A percentile compares a stretch with the other conserved stretches of the same genome.
phyloP scores from a whole-genome alignment of 1,284 basidiomycete species.

The Malassezia sympodialis region DNA sequence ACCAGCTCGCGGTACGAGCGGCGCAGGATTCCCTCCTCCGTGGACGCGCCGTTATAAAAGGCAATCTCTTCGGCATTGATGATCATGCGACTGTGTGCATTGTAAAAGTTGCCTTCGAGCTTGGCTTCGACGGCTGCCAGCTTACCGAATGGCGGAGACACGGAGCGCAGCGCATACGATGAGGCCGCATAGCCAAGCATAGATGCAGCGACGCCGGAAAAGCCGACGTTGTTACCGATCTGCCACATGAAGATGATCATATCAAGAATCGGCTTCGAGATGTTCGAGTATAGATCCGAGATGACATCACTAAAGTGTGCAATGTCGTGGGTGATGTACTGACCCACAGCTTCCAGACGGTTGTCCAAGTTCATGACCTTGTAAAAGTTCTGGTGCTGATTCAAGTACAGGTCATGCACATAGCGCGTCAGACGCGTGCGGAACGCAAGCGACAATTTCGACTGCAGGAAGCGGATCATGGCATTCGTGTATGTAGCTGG shows the following conservation, averaged over 20 bases:
- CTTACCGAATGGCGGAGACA: slow-evolving; percentile 86
- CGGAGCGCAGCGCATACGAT: slow-evolving; percentile 65
- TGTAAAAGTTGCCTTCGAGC: slow-evolving; percentile 73
- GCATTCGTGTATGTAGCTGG: slow-evolving; percentile 93
- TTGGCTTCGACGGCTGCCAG: slow-evolving; percentile 80
- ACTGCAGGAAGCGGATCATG: slow-evolving; percentile 85
- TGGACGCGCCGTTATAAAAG: slow-evolving; percentile 80
- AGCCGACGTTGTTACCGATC: slow-evolving; percentile 72
- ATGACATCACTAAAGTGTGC: slow-evolving; percentile 80
- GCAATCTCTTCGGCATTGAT: slow-evolving; percentile 89
- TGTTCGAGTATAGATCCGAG: slow-evolving; percentile 64
- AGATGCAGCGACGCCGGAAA: slow-evolving; percentile 62
- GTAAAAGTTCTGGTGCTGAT: slow-evolving; percentile 54
- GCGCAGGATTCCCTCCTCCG: slow-evolving; percentile 74
- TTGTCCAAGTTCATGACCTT: slow-evolving; percentile 46
- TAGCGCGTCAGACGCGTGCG: slow-evolving; percentile 81
- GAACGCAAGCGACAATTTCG: slow-evolving; percentile 73
- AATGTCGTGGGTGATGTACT: slow-evolving; percentile 82
- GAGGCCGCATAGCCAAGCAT: slow-evolving; percentile 79
- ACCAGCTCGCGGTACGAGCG: slow-evolving; percentile 70
- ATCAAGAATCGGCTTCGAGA: slow-evolving; percentile 73
- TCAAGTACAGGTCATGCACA: slow-evolving; percentile 73
- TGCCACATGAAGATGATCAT: slow-evolving; percentile 87
- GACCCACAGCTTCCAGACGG: slow-evolving; percentile 45
- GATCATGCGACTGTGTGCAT: slow-evolving; percentile 75